Evolutionary conservation across 1,284 basidiomycete genomes (phyloP), one percentile per base, ranked within the genome.

Genomic region (Earliella scabrosa): DNA sequence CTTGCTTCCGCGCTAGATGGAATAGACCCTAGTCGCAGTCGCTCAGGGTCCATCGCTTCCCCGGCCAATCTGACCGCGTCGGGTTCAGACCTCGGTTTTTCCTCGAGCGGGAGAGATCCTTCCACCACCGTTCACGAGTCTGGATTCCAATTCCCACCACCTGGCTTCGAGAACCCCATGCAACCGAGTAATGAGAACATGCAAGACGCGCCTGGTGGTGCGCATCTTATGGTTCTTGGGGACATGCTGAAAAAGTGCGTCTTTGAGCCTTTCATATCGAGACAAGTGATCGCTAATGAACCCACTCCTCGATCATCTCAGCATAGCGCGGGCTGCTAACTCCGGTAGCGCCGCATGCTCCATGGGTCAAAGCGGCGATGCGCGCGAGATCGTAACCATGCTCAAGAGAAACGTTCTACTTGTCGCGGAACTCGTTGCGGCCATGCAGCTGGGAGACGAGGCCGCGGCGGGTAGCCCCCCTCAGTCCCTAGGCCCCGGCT

Each of bases 391-490:
- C 48, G 79, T 82, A 44, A 78, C 77, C 60, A 71, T 78, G 55
- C 72, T 82, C 61, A 77, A 71, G 65, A 79, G 74, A 69, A 78
- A 77, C 18, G 77, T 82, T 48, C 55, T 74, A 8, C 61, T 81
- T 16, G 79, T 82, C 20, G 76, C 79, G 16, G 76, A 81, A 45
- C 76, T 82, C 63, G 75, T 82, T 61, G 73, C 77, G 10, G 73
- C 73, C 55, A 79, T 79, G 43, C 71, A 75, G 60, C 68, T 82
- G 36, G 63, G 68, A 24, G 79, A 80, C 61, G 40, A 49, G 41
- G 54, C 52, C 16, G 43, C 43, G n/a, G 56, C 38, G 32, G 43
- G 40, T 27, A 32, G 40, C 4, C 44, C 57, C 3, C 50, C 38
- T 38, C 46, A 39, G 23, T 41, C 49, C 38, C 47, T 53, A 21